Evolutionary conservation across 805 yeast genomes (phyloP), one percentile per base, ranked within the genome.

Genomic region (Suhomyces sp.): DNA sequence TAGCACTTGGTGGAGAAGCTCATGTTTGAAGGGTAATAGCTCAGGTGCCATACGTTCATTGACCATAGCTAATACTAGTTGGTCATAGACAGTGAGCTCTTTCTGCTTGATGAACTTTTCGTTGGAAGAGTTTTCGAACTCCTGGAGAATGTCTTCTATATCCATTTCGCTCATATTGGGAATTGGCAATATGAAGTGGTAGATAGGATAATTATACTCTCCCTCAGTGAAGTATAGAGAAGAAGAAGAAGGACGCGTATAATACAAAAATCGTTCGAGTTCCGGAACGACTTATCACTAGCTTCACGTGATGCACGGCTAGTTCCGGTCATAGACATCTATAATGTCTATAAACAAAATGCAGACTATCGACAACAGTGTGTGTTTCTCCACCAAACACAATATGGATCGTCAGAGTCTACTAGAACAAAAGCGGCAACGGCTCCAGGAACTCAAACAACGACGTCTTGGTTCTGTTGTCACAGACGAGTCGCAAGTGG

Each of bases 11-110:
- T 72, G 72, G 48, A 93, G 58, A 23, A 88, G 63, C 3, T 60
- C 68, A 11, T 70, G 71, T 40, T 87, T 80, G 53, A 83, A 91
- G 2, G 82, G 85, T 28, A 91, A 63, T n/a, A 93, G 60, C 39
- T 87, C 96, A 0, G 97, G 98, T 1, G 93, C 69, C 71, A 79
- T 79, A 36, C 96, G 71, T 55, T 93, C 98, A 34, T 83, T 76
- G 19, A 83, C 63, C 97, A 96, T 91, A 2, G 79, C 77, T 19
- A 68, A 71, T 15, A 76, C 68, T 28, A 90, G 63, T 20, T 57
- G 57, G 22, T 60, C 51, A 19, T 72, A 53, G 35, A 80, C 35
- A 16, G 29, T 7, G 32, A 19, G 2, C 31, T 21, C 6, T 16
- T 16, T 11, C 21, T 27, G n/a, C 14, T 22, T 10, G 12, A 8